Base-by-base conservation (phyloP, 352 stramenopile genomes). In the Pythium phragmitis region DNA sequence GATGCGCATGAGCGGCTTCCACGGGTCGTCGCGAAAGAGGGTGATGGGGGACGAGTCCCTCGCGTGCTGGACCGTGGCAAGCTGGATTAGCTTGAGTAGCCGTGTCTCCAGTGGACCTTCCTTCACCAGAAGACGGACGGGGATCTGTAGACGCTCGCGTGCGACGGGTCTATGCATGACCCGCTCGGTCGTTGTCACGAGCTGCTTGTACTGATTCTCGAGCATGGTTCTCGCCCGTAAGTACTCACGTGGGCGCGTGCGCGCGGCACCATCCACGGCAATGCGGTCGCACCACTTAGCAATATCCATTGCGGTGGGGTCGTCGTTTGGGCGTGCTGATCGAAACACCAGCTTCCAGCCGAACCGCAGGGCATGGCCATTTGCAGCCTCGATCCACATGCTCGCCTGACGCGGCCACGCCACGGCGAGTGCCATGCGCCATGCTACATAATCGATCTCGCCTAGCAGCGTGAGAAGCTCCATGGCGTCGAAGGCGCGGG, bases 401-500 rank as follows among this genome's bases (percentile, higher is more conserved):
- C 57, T 21, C 37, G 46, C 57, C 21, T 56, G 34, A 11, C 46
- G 45, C 6, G 45, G 46, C 57, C 57, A 64, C 19, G 36, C 19
- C 5, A 34, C 57, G 16, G 19, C 47, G 19, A 64, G 37, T 11
- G 48, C 48, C 11, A 42, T n/a, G 34, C 41, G 37, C 46, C 48
- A 64, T 34, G 36, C 57, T 0, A 19, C 46, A 42, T 43, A 56
- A 46, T 64, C 57, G 57, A 64, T 64, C 57, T 56, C 33, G 34
- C 57, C 46, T 19, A 64, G 46, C 8, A 64, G 36, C 46, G 57
- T 64, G 21, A 64, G 57, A 19, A 64, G 46, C 36, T 64, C 57
- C 23, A 64, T 39, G 13, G 57, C 57, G 34, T 64, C 57, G 47
- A 64, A 64, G 34, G 48, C 57, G 21, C 57, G 57, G 19, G 47